These are phyloP conservation scores for Fusarium oxysporum DNA, from an alignment of 2,329 filamentous ascomycete species.

Conservation along the genomic window DNA sequence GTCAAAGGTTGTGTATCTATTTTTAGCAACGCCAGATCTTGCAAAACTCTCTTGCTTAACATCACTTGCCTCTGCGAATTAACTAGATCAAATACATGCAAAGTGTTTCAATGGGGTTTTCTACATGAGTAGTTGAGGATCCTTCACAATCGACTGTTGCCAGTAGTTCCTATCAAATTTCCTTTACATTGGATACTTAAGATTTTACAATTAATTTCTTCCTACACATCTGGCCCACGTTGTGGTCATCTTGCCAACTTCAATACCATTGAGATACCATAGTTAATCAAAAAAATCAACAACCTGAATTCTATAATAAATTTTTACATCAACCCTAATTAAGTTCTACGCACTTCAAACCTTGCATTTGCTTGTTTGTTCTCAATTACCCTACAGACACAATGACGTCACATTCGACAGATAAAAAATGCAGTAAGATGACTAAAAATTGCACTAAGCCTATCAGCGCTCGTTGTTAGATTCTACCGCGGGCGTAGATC, in stretches of 20 bases:
- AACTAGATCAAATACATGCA: not conserved
- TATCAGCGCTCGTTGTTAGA: too few species aligned
- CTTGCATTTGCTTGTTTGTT: not conserved
- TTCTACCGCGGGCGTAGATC: accelerated
- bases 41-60: too few species aligned
- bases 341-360: not conserved
- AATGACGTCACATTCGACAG: not conserved
- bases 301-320: not conserved
- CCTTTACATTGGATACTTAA: too few species aligned
- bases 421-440: too few species aligned
- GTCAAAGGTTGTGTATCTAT: not conserved
- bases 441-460: too few species aligned
- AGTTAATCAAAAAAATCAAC: accelerated
- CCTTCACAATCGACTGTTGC: too few species aligned
- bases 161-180: too few species aligned
- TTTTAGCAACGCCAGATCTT: not conserved
- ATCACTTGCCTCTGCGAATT: not conserved
- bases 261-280: accelerated
- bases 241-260: not conserved
- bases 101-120: not conserved
- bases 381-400: not conserved
- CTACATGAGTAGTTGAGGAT: not conserved
- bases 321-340: not conserved
- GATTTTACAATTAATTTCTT: too few species aligned
- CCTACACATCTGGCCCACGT: accelerated